A percentile compares a stretch with the other conserved stretches of the same genome.
Conservation (phyloP, 768 basidiomycete species). For the Symmetrospora coprosmae region DNA sequence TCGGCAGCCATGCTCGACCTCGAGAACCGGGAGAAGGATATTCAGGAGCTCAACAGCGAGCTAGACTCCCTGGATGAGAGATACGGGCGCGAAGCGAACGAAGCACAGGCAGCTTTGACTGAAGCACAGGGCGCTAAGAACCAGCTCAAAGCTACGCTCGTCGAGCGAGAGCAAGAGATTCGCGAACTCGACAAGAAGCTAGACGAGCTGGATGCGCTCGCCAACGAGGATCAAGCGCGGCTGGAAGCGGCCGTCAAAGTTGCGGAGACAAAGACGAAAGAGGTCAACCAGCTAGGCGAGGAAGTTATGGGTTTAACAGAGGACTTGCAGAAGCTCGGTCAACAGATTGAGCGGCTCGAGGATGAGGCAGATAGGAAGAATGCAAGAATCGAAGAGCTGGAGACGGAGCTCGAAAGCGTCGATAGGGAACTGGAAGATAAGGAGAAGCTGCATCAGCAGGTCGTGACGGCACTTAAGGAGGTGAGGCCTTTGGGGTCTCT, state of each 20-base stretch:
- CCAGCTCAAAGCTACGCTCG: constrained; percentile 53
- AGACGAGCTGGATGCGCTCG: constrained; percentile 22
- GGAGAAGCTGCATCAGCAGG: constrained; percentile 55
- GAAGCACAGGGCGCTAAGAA: constrained; percentile 68
- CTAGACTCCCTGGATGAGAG: constrained; percentile 43
- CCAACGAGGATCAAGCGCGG: constrained; percentile 13
- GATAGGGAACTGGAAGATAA: constrained; percentile 43
- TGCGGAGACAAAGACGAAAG: constrained; percentile 47
- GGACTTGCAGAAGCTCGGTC: constrained; percentile 42
- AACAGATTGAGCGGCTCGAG: constrained; percentile 65
- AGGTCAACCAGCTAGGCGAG: constrained; percentile 54
- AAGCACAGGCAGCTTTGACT: constrained; percentile 45
- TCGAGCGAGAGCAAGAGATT: constrained; percentile 28
- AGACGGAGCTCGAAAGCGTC: constrained; percentile 45
- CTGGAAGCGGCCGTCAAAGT: constrained; percentile 39
- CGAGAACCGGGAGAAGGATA: constrained; percentile 63
- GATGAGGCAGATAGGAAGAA: constrained; percentile 57
- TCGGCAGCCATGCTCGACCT: constrained; percentile 28
- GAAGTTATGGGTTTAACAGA: constrained; percentile 30
- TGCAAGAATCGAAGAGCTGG: constrained; percentile 36
- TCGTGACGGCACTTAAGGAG: constrained; percentile 65
- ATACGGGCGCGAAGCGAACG: constrained; percentile 28
- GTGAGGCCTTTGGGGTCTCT: constrained; percentile 38
- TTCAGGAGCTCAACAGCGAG: constrained; percentile 68
- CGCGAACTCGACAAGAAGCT: constrained; percentile 24